Conservation (phyloP, 176 grass and related monocot species). For the Oryza longistaminata region DNA sequence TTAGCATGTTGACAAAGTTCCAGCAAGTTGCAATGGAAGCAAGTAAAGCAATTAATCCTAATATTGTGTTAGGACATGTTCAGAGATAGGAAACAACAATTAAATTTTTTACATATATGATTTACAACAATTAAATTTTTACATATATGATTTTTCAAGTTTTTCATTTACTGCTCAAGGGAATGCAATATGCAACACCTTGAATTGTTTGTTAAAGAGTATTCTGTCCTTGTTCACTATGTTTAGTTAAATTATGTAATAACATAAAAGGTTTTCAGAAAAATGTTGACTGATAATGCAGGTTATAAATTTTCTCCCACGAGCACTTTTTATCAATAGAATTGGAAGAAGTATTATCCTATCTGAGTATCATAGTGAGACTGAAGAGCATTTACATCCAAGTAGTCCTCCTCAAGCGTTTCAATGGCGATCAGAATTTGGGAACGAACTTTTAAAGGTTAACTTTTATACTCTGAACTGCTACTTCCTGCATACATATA, state of each 20-base stretch:
- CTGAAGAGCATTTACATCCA: conserved; percentile 66
- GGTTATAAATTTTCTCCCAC: conserved; percentile 82
- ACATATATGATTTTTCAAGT: not conserved
- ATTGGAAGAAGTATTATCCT: conserved; percentile 62
- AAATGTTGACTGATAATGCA: conserved; percentile 44
- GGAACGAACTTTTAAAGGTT: conserved; percentile 95
- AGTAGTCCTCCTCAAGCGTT: conserved; percentile 73
- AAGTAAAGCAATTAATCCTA: not conserved
- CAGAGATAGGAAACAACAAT: not conserved
- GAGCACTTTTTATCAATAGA: conserved; percentile 85
- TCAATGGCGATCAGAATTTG: conserved; percentile 75
- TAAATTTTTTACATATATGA: not conserved
- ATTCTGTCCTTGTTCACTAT: not conserved
- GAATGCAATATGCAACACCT: not conserved
- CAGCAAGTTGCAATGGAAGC: not conserved
- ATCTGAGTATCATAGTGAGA: conserved; percentile 68
- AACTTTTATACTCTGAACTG: conserved; percentile 31
- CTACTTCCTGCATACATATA: conserved; percentile 11
- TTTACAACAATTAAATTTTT: not conserved
- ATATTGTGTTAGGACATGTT: not conserved
- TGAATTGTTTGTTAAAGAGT: not conserved
- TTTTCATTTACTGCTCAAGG: not conserved
- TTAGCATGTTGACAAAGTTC: not conserved
- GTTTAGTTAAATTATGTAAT: conserved; percentile 11
- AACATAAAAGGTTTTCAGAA: conserved; percentile 8